Base-by-base conservation (phyloP, 345 rosid genomes). In the Eucalyptus globulus region DNA sequence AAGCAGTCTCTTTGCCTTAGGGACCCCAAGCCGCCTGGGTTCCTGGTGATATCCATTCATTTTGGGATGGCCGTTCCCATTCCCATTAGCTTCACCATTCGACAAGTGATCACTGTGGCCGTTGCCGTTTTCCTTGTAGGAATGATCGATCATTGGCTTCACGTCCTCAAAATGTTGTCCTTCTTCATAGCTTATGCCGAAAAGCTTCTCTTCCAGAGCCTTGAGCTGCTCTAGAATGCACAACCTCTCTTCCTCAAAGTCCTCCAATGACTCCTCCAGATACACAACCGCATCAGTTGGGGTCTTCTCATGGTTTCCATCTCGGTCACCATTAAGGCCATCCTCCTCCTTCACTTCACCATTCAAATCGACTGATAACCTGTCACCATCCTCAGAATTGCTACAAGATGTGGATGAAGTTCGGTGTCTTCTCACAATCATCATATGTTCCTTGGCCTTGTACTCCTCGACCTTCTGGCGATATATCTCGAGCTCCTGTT, bases 141-240 rank as follows among this genome's bases (percentile, higher is more conserved):
- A 89, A 37, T 76, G 83, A 76, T 22, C 2, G 80, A 93, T 91
- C 87, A 91, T 43, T 89, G 93, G 72, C 91, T 94, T 92, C 43
- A 87, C 91, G 88, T 95, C 96, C 90, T 94, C 94, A 7, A 91
- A 94, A 56, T 89, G 90, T 29, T 91, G 89, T 27, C 93, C 98
- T 40, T 96, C 98, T 88, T 92, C 96, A 43, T 93, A 93, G 49
- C 93, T 94, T 22, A 95, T 87, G 5, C 89, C 90, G 60, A 95
- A 91, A 81, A 98, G 93, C 90, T 96, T 96, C 93, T 96, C 99
- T 91, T 96, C 99, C 95, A 98, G 94, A 86, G 91, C 93, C 94
- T 96, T 97, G 87, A 98, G 95, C 90, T 97, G 97, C 91, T 97
- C 98, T 12, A 97, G 97, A 92, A 98, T 98, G 4, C 91, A 96